Base-by-base conservation (phyloP, 768 basidiomycete species). In the Pleurotus pulmonarius region DNA sequence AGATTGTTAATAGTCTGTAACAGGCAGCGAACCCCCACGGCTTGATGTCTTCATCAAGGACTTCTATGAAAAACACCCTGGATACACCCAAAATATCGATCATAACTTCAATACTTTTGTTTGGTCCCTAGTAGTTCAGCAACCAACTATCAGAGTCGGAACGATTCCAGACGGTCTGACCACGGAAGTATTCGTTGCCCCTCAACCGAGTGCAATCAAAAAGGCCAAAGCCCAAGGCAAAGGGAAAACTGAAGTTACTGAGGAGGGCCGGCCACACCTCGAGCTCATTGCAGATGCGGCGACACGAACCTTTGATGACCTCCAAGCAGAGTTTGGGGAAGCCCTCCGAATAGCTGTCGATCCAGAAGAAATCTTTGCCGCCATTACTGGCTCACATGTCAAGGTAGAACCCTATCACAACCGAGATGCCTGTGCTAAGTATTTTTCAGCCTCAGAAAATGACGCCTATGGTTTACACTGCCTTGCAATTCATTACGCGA, bases 341-440 rank as follows among this genome's bases (percentile, higher is more conserved):
- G 70, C 73, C 1, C 69, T 95, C 39, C 78, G 93, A 59, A 81
- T 95, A 57, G 88, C 89, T 4, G 83, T 88, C 1, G 85, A 91
- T 59, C 79, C 86, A 8, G 83, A 89, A 61, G 83, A 85, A 4
- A 86, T 82, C 16, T 91, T 91, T 68, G 78, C 80, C 39, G 89
- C 90, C 4, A 81, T 95, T 43, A 94, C 90, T 13, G 94, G 93
- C 3, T 89, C 88, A 11, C 92, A 94, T 70, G 85, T 87, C 54
- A 77, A 87, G 61, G 93, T 94, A 61, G 43, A 87, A 73, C 20
- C 22, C 47, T 20, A 26, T 56, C n/a, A 15, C 4, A 16, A 7
- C 20, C 15, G n/a, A 24, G 5, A 51, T 11, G 43, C 41, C 4
- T 34, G 39, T 41, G 39, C 16, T 63, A 58, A 39, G 64, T 49